Evolutionary conservation across 2,329 filamentous ascomycete species (phyloP).

Genomic region (Hymenoscyphus linearis): DNA sequence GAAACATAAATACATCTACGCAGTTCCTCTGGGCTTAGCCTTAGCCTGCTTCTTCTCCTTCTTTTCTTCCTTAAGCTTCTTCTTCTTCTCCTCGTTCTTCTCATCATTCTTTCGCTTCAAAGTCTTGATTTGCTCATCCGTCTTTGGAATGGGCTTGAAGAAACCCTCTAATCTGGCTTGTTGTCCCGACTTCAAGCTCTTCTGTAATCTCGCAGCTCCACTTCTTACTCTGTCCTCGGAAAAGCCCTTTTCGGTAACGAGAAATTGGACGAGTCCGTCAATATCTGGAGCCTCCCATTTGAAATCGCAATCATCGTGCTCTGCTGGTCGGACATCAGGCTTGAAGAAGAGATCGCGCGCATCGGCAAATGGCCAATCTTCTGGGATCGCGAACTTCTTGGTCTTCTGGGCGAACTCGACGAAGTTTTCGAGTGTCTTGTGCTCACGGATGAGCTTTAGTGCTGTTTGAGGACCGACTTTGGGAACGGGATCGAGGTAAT

Average conservation of each 20-base stretch:
- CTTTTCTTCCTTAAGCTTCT: slow-evolving; percentile 89
- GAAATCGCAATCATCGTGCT: slow-evolving; percentile 87
- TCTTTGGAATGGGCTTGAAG: slow-evolving; percentile 89
- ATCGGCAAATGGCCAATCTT: slow-evolving; percentile 95
- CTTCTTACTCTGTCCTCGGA: slow-evolving; percentile 87
- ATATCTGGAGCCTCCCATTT: slow-evolving; percentile 95
- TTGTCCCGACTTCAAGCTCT: slow-evolving; percentile 86
- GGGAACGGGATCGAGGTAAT: slow-evolving; percentile 94
- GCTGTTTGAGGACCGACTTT: slow-evolving; percentile 91
- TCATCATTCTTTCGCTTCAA: slow-evolving; percentile 93
- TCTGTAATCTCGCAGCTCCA: slow-evolving; percentile 72
- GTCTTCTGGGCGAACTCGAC: slow-evolving; percentile 75
- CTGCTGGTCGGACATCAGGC: slow-evolving; percentile 79
- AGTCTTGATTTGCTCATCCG: slow-evolving; percentile 74
- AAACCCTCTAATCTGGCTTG: slow-evolving; percentile 92
- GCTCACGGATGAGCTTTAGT: slow-evolving; percentile 87
- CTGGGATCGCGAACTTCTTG: slow-evolving; percentile 76
- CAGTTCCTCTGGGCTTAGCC: slow-evolving; percentile 63
- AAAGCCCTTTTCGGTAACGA: slow-evolving; percentile 94
- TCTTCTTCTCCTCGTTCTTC: slow-evolving; percentile 88
- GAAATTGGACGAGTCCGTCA: slow-evolving; percentile 81
- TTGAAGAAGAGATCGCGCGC: slow-evolving; percentile 88
- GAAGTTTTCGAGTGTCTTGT: slow-evolving; percentile 81
- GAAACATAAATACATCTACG: slow-evolving; percentile 13
- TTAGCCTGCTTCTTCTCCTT: slow-evolving; percentile 94